Evolutionary conservation across 306 rosid genomes (phyloP).

Genomic region (Fagus sylvatica): DNA sequence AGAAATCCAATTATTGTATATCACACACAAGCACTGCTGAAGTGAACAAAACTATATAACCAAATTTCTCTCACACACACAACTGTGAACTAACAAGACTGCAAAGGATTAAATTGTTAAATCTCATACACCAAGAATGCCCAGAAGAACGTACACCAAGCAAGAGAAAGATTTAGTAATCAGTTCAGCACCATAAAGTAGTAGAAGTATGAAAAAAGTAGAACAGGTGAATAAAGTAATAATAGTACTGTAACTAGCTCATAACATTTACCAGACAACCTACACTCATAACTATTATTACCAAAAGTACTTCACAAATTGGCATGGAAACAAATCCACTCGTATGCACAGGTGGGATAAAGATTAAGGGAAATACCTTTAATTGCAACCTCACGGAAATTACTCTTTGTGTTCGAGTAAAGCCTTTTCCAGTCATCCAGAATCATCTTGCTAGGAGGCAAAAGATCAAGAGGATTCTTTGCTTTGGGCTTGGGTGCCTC

Average conservation of each 20-base stretch:
- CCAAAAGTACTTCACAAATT: background rate
- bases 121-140: too few species aligned
- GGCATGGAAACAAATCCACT: background rate
- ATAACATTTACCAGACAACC: too few species aligned
- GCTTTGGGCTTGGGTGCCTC: slow-evolving; percentile 92
- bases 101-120: background rate
- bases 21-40: background rate
- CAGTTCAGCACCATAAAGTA: too few species aligned
- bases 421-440: slow-evolving; percentile 95
- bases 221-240: too few species aligned
- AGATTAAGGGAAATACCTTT: slow-evolving; percentile 48
- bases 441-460: slow-evolving; percentile 84
- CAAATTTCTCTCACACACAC: too few species aligned
- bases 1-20: background rate
- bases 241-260: too few species aligned
- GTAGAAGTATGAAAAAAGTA: too few species aligned
- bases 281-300: background rate
- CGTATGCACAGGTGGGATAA: background rate
- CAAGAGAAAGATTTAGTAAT: too few species aligned
- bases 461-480: slow-evolving; percentile 87
- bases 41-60: background rate
- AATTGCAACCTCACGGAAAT: slow-evolving; percentile 92
- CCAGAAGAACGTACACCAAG: too few species aligned
- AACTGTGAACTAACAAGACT: background rate
- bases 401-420: slow-evolving; percentile 83